These are phyloP conservation scores for Ophiostoma novo-ulmi DNA, from an alignment of 2,329 filamentous ascomycete genomes.

Conservation along the genomic window DNA sequence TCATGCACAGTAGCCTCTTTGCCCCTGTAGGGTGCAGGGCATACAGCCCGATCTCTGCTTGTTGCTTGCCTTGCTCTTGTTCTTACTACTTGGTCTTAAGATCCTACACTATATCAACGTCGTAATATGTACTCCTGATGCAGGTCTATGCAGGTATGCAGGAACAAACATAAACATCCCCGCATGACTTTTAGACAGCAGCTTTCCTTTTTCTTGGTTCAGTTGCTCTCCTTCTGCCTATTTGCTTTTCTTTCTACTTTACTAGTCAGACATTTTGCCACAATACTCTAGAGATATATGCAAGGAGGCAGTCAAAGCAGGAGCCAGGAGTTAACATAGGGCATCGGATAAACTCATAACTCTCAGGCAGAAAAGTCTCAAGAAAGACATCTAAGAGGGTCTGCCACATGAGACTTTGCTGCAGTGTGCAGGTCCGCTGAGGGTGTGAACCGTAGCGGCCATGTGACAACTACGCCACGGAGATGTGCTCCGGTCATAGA, in stretches of 20 bases:
- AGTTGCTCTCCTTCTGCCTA: background rate
- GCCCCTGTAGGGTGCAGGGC: slow-evolving; percentile 5
- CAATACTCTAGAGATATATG: background rate
- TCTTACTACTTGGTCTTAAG: background rate
- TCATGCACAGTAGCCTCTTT: background rate
- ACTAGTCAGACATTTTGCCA: background rate
- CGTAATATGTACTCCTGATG: slow-evolving; percentile 1
- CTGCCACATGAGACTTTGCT: background rate
- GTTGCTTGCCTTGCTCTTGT: background rate
- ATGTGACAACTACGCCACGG: background rate
- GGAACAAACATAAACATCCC: slow-evolving; percentile 5
- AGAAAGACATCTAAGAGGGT: background rate
- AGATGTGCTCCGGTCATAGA: background rate
- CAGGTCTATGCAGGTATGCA: slow-evolving; percentile 5
- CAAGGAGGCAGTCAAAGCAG: background rate
- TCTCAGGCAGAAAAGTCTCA: no score
- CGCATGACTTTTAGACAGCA: background rate
- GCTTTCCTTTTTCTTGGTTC: background rate
- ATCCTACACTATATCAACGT: background rate
- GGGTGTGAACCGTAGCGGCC: background rate
- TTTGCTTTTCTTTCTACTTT: background rate
- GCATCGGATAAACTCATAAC: background rate
- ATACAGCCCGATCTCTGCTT: background rate
- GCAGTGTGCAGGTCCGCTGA: background rate
- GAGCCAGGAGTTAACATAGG: background rate